A percentile compares a stretch with the other conserved stretches of the same genome.
Evolutionary conservation across 2,329 filamentous ascomycete species (phyloP).

Genomic region (Colletotrichum zoysiae): DNA sequence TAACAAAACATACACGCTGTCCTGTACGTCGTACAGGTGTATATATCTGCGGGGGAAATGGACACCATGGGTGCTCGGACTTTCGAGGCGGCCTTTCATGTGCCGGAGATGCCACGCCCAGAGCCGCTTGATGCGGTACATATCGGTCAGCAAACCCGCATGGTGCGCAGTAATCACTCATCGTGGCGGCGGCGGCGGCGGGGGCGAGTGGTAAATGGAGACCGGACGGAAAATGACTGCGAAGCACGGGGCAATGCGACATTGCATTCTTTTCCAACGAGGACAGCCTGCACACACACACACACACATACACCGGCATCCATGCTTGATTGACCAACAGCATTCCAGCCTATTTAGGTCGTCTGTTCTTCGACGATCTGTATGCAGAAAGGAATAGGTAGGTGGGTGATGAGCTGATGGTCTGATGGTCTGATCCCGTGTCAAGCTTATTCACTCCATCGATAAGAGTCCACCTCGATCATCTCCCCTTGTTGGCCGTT

Average conservation of each 20-base stretch:
- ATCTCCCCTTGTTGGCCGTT: background rate
- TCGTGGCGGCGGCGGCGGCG: background rate
- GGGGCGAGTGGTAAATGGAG: background rate
- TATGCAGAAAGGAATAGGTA: background rate
- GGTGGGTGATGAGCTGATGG: background rate
- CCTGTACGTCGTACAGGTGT: no score
- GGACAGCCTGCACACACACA: background rate
- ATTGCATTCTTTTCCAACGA: background rate
- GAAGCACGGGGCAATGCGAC: background rate
- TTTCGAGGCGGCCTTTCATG: background rate
- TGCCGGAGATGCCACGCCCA: no score
- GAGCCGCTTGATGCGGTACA: no score
- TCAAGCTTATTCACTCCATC: background rate
- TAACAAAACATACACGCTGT: no score
- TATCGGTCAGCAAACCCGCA: background rate
- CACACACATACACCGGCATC: background rate
- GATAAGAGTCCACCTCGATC: background rate
- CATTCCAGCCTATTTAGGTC: constrained; percentile 11
- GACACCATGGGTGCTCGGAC: background rate
- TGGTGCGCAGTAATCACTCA: background rate
- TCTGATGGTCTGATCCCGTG: background rate
- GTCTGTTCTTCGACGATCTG: constrained; percentile 12
- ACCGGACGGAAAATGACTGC: background rate
- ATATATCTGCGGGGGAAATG: background rate
- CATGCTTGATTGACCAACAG: background rate